Evolutionary conservation across 352 stramenopile genomes (phyloP), one percentile per base, ranked within the genome.

Genomic region (Aphanomyces invadans): DNA sequence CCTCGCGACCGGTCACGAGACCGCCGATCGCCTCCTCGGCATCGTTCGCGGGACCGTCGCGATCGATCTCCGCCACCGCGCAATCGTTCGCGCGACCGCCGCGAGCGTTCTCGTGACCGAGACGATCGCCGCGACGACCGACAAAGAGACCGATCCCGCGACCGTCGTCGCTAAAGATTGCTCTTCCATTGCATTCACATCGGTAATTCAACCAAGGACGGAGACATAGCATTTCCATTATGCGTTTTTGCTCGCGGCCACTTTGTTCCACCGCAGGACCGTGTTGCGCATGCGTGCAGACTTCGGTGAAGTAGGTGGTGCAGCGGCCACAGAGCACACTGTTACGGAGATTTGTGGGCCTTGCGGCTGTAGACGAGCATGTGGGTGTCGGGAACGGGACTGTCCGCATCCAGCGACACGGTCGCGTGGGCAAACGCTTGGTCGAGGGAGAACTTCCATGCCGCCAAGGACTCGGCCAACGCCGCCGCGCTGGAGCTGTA

Each of bases 381-480:
- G 32, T 71, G 78, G 25, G 71, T 74, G 21, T 82, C 74, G 39
- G 78, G 70, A 31, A 89, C 81, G 3, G 75, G 71, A 19, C 75
- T 76, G 61, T 93, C 80, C 4, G 76, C 78, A 68, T 93, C 84
- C 4, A 83, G 78, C 45, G 77, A 89, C 32, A 88, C 69, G 9
- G 90, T 77, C 56, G 77, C 89, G 68, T 93, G 81, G 55, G 72
- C 68, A 39, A 93, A 90, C 23, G 77, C 79, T 33, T 71, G 78
- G 42, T 74, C 70, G 77, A 89, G 39, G 19, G 62, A 54, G 65
- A 87, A 90, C 54, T 76, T 65, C 25, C 55, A 71, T n/a, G 56
- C 44, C 55, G 70, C 63, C 38, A 93, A 71, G 46, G 89, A 70
- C 31, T 73, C 63, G 56, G 64, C 73, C 48, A 91, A 79, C 46